Conservation (phyloP, 2,329 filamentous ascomycete genomes). For the Lachnellula subtilissima region DNA sequence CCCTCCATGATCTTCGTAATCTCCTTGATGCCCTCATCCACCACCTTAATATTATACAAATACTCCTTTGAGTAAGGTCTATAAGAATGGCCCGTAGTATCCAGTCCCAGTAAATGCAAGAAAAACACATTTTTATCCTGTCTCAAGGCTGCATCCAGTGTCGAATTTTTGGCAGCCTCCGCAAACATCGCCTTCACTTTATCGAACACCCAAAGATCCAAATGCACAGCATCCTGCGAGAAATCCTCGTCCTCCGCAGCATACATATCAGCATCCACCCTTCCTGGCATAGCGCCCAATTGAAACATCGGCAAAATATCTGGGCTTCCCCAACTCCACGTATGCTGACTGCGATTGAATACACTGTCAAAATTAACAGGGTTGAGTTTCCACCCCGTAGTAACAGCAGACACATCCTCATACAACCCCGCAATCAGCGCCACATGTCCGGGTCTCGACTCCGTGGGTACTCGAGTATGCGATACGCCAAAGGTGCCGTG, state of each 20-base stretch:
- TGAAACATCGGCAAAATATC: slow-evolving; percentile 98
- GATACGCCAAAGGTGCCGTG: slow-evolving; percentile 96
- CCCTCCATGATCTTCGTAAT: slow-evolving; percentile 74
- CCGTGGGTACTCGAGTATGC: slow-evolving; percentile 92
- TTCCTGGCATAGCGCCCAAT: slow-evolving; percentile 79
- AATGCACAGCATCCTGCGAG: slow-evolving; percentile 69
- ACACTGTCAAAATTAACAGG: slow-evolving; percentile 98
- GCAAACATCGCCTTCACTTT: slow-evolving; percentile 83
- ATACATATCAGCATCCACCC: slow-evolving; percentile 84
- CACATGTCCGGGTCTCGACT: slow-evolving; percentile 93
- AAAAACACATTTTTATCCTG: slow-evolving; percentile 93
- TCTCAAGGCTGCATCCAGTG: slow-evolving; percentile 65
- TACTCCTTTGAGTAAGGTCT: slow-evolving; percentile 95
- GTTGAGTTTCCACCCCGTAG: slow-evolving; percentile 97
- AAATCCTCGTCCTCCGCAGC: slow-evolving; percentile 84
- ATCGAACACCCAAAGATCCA: slow-evolving; percentile 96
- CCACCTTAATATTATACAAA: slow-evolving; percentile 86
- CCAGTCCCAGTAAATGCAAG: slow-evolving; percentile 84
- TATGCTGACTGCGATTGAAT: slow-evolving; percentile 94
- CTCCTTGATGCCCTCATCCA: slow-evolving; percentile 84
- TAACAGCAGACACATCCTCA: slow-evolving; percentile 95
- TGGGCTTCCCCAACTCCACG: slow-evolving; percentile 98
- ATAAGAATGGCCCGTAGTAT: slow-evolving; percentile 82
- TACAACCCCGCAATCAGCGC: slow-evolving; percentile 95
- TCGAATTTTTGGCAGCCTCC: slow-evolving; percentile 71